phyloP scores from a whole-genome alignment of 2,329 filamentous ascomycete genomes.

The Calonectria pseudoreteaudii region DNA sequence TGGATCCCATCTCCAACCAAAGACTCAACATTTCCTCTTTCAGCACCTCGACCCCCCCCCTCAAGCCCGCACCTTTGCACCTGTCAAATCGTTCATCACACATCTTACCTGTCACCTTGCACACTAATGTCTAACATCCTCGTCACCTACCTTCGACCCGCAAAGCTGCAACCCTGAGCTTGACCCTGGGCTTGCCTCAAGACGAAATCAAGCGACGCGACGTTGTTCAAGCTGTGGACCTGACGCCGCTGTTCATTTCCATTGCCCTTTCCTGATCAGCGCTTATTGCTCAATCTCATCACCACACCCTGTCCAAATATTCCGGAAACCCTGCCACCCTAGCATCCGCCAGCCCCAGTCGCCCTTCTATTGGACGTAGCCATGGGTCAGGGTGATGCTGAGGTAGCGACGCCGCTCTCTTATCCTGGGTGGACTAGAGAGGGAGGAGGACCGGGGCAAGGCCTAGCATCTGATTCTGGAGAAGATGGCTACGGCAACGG shows the following conservation, averaged over 20 bases:
- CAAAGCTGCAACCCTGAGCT: constrained; percentile 21
- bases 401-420: constrained; percentile 33
- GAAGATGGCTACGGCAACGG: constrained; percentile 26
- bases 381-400: constrained; percentile 42
- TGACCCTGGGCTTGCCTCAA: not conserved
- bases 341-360: constrained; percentile 29
- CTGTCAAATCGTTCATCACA: constrained; percentile 4
- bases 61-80: not conserved
- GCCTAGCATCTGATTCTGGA: constrained; percentile 29
- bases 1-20: constrained; percentile 1
- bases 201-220: constrained; percentile 16
- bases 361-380: constrained; percentile 32
- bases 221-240: constrained; percentile 37
- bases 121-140: constrained; percentile 20
- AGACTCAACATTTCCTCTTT: not conserved
- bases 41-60: not conserved
- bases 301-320: constrained; percentile 37
- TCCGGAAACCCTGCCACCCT: constrained; percentile 35
- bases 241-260: constrained; percentile 42
- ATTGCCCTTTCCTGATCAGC: constrained; percentile 42
- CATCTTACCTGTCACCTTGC: constrained; percentile 5
- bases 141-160: constrained; percentile 20
- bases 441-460: constrained; percentile 29
- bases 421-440: constrained; percentile 37
- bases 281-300: constrained; percentile 34